Evolutionary conservation across 768 basidiomycete genomes (phyloP).

Genomic region (Leccinum aurantiacum): DNA sequence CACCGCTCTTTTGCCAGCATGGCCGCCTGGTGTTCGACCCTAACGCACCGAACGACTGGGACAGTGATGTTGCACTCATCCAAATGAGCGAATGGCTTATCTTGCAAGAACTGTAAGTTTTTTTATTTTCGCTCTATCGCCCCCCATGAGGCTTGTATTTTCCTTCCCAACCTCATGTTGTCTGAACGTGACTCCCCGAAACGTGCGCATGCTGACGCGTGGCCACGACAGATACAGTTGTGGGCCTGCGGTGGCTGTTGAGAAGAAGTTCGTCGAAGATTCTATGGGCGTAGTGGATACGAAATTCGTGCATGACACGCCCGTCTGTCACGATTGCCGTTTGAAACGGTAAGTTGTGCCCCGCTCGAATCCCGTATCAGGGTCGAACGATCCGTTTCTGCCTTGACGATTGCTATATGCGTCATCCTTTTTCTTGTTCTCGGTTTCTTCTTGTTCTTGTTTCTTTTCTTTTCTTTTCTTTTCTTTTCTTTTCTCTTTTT

Average conservation of each 20-base stretch:
- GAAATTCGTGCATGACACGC: slow-evolving; percentile 47
- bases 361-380: slow-evolving; percentile 11
- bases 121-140: slow-evolving; percentile 7
- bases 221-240: slow-evolving; percentile 49
- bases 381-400: slow-evolving; percentile 6
- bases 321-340: slow-evolving; percentile 63
- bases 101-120: slow-evolving; percentile 55
- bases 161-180: slow-evolving; percentile 10
- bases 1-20: slow-evolving; percentile 67
- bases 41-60: slow-evolving; percentile 56
- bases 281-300: slow-evolving; percentile 31
- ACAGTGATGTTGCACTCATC: slow-evolving; percentile 55
- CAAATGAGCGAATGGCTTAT: slow-evolving; percentile 64
- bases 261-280: slow-evolving; percentile 34
- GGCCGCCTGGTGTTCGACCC: slow-evolving; percentile 64
- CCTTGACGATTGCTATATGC: slow-evolving; percentile 1
- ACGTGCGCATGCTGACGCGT: slow-evolving; percentile 20
- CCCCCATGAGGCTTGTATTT: background rate
- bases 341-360: slow-evolving; percentile 46
- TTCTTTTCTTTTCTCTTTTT: background rate
- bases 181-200: slow-evolving; percentile 4
- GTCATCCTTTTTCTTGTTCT: background rate
- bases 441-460: background rate
- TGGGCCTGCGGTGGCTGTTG: slow-evolving; percentile 53
- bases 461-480: background rate